Conservation (phyloP, 2,329 filamentous ascomycete species). For the Ceratocystis harringtonii region DNA sequence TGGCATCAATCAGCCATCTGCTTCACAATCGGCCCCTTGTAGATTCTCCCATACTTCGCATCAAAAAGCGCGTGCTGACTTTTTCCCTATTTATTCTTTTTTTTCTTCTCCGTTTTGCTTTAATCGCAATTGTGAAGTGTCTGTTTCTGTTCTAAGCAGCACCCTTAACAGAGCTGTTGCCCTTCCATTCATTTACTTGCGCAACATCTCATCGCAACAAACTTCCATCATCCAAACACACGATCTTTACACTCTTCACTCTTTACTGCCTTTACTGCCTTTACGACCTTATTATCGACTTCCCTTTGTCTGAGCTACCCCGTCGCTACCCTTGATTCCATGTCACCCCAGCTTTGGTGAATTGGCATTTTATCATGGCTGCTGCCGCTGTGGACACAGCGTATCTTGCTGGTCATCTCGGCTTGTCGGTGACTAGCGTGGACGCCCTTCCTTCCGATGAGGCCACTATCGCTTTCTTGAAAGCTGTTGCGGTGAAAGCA, state of each 20-base stretch:
- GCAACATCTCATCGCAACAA: background rate
- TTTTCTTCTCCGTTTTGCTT: constrained; percentile 6
- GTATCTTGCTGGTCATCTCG: constrained; percentile 58
- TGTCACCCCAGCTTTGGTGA: constrained; percentile 6
- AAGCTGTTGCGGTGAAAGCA: constrained; percentile 61
- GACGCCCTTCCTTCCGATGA: constrained; percentile 48
- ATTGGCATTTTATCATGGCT: constrained; percentile 26
- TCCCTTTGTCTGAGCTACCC: background rate
- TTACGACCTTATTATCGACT: background rate
- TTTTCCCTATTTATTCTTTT: background rate
- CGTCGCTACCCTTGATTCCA: background rate
- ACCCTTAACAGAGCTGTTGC: background rate
- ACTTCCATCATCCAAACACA: background rate
- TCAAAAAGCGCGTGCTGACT: background rate
- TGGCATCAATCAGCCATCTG: background rate
- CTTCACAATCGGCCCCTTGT: background rate
- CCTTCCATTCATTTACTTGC: constrained; percentile 1
- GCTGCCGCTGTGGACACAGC: constrained; percentile 46
- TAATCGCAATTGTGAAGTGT: background rate
- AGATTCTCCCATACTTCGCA: background rate
- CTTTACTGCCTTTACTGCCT: background rate
- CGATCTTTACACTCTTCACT: background rate
- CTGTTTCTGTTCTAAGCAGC: background rate
- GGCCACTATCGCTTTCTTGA: constrained; percentile 62
- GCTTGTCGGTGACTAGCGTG: constrained; percentile 50